phyloP scores from a whole-genome alignment of 805 yeast species.

The Metschnikowia chrysomelidarum region DNA sequence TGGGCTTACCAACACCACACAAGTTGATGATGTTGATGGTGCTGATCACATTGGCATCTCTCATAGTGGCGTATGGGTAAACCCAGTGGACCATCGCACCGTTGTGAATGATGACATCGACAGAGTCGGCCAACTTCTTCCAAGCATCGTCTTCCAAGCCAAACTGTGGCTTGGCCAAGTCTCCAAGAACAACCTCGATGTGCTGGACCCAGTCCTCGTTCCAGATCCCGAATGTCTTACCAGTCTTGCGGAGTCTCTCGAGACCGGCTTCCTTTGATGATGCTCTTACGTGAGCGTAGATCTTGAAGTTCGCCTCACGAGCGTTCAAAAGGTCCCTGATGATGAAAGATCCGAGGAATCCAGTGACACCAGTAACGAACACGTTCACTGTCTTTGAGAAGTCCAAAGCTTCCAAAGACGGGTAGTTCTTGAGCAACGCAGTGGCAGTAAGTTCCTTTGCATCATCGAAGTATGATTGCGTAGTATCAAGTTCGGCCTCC shows the following conservation, averaged over 20 bases:
- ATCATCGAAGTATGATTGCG: slow-evolving; percentile 58
- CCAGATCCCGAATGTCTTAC: slow-evolving; percentile 83
- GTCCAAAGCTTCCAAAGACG: slow-evolving; percentile 39
- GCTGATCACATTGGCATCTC: slow-evolving; percentile 91
- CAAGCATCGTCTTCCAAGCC: slow-evolving; percentile 64
- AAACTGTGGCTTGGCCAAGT: slow-evolving; percentile 67
- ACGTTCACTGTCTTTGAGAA: slow-evolving; percentile 48
- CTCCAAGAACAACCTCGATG: slow-evolving; percentile 78
- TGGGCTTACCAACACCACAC: slow-evolving; percentile 78
- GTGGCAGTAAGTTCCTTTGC: slow-evolving; percentile 53
- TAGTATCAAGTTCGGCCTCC: slow-evolving; percentile 25
- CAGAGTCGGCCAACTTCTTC: slow-evolving; percentile 50
- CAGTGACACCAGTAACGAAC: slow-evolving; percentile 94
- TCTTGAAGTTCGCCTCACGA: slow-evolving; percentile 52
- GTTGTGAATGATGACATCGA: slow-evolving; percentile 89
- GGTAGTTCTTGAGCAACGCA: slow-evolving; percentile 44
- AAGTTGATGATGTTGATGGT: slow-evolving; percentile 80
- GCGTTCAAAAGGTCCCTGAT: slow-evolving; percentile 66
- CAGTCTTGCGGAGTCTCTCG: slow-evolving; percentile 71
- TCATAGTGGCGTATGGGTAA: slow-evolving; percentile 83
- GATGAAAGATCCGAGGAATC: slow-evolving; percentile 91
- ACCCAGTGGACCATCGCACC: slow-evolving; percentile 99
- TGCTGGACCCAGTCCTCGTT: slow-evolving; percentile 52
- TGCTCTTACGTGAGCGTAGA: slow-evolving; percentile 93
- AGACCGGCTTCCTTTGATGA: slow-evolving; percentile 62